Percentiles rank a stretch among this genome's conserved stretches.
Evolutionary conservation across 352 stramenopile genomes (phyloP).

Genomic region (Paralagenidium karlingii): DNA sequence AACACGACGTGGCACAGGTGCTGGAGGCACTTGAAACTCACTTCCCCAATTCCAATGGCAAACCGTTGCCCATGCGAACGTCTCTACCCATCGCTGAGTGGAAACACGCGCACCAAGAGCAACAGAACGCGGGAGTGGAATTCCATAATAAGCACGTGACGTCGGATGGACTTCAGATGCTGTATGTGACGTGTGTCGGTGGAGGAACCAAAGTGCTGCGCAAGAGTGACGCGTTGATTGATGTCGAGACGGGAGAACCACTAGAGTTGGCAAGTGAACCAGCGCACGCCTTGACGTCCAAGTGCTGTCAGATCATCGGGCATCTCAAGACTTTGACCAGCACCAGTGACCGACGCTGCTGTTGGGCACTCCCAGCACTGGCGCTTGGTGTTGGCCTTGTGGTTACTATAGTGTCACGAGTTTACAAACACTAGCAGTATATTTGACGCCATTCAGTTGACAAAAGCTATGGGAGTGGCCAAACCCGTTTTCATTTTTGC

Average conservation of each 20-base stretch:
- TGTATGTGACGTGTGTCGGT: conserved; percentile 54
- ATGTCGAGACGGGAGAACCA: conserved; percentile 25
- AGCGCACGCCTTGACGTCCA: too few relatives aligned
- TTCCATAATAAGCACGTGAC: background rate
- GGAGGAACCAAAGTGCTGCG: conserved; percentile 27
- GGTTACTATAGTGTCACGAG: too few relatives aligned
- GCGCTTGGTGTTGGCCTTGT: too few relatives aligned
- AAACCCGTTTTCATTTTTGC: too few relatives aligned
- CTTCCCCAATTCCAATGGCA: background rate
- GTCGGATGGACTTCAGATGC: conserved; percentile 35
- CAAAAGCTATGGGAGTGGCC: too few relatives aligned
- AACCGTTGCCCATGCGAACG: background rate
- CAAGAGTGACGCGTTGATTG: conserved; percentile 23
- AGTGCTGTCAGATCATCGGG: too few relatives aligned
- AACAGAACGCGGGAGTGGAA: background rate
- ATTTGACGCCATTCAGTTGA: too few relatives aligned
- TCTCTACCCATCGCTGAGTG: background rate
- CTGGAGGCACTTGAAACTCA: conserved; percentile 21
- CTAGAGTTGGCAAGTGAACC: too few relatives aligned
- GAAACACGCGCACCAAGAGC: background rate
- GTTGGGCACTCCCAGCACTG: too few relatives aligned
- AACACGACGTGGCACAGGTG: conserved; percentile 48
- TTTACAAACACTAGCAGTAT: too few relatives aligned
- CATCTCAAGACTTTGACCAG: too few relatives aligned
- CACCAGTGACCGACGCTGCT: too few relatives aligned